Conservation (phyloP, 139 green algal species). For the Yamagishiella unicocca region DNA sequence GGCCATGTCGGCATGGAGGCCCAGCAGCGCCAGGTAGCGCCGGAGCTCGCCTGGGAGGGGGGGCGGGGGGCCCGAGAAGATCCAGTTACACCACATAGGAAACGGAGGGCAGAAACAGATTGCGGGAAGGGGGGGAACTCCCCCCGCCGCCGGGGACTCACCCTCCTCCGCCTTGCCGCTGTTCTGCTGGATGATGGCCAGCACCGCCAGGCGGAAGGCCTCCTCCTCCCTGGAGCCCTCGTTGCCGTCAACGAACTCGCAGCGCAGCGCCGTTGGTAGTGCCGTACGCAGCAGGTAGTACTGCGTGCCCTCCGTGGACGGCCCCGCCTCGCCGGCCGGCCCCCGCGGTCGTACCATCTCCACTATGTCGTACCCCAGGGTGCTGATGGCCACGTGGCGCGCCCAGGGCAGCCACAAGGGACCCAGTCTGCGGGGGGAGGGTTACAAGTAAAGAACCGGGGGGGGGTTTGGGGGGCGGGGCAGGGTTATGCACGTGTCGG, state of each 20-base stretch:
- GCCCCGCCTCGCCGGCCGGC: not conserved
- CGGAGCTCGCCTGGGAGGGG: not conserved
- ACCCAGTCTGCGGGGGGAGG: not conserved
- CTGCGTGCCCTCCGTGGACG: not conserved
- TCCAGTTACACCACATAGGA: not conserved
- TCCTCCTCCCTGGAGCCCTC: not conserved
- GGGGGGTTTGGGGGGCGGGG: not conserved
- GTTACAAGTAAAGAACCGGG: not conserved
- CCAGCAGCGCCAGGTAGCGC: slow-evolving; percentile 1
- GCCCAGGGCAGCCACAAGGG: slow-evolving; percentile 22
- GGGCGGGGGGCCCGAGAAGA: not conserved
- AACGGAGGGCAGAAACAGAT: not conserved
- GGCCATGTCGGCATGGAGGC: not conserved
- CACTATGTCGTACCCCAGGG: slow-evolving; percentile 3
- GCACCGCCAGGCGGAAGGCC: not conserved
- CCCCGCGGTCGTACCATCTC: not conserved
- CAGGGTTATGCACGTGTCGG: not conserved
- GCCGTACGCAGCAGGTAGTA: slow-evolving; percentile 9
- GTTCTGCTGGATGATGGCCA: slow-evolving; percentile 9
- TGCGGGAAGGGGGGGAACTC: not conserved
- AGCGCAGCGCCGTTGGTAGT: not conserved
- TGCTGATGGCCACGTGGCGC: slow-evolving; percentile 18
- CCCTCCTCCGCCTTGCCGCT: slow-evolving; percentile 7
- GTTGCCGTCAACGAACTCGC: not conserved
- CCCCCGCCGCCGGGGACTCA: not conserved